Evolutionary conservation across 2,329 filamentous ascomycete genomes (phyloP), one percentile per base, ranked within the genome.

Genomic region (Leptographium lundbergii): DNA sequence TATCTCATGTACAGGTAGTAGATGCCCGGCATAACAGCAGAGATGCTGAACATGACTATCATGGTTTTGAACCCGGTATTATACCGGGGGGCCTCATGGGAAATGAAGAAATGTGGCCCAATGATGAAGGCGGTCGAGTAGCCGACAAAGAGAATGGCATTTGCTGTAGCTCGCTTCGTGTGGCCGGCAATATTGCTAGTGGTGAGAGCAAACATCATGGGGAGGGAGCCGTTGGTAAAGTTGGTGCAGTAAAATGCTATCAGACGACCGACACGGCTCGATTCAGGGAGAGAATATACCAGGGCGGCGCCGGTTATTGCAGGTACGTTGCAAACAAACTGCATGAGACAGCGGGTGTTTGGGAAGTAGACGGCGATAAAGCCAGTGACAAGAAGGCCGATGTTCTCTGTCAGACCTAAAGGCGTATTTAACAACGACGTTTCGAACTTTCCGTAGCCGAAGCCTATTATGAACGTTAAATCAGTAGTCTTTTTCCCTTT

Each of bases 141-240:
- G 27, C 57, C 60, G 29, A 59, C 32, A 42, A 61, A 84, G 42
- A 84, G 78, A 32, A 84, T 69, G 0, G 81, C 82, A 4, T 82
- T 77, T 55, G 66, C 68, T 34, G 63, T 60, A 50, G 85, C 73
- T 65, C 86, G 85, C 61, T 88, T 88, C 0, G 85, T 88, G 66
- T 88, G 83, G 1, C 85, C 85, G 0, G 80, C 85, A 0, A 85
- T 85, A 62, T 85, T 85, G 61, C 81, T 79, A 1, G 78, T 74
- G 1, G 78, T 80, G 79, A 81, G 84, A 0, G 79, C 78, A 62
- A 81, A 84, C 42, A 84, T 78, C 47, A 85, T 69, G 0, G 81
- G 82, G 2, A 82, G 77, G 50, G 65, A 68, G 54, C 63, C 60
- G 52, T 85, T 73, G 65, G 80, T 83, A 63, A 61, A 61, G 57